Evolutionary conservation across 2,329 filamentous ascomycete species (phyloP).

Genomic region (Alternaria postmessia): DNA sequence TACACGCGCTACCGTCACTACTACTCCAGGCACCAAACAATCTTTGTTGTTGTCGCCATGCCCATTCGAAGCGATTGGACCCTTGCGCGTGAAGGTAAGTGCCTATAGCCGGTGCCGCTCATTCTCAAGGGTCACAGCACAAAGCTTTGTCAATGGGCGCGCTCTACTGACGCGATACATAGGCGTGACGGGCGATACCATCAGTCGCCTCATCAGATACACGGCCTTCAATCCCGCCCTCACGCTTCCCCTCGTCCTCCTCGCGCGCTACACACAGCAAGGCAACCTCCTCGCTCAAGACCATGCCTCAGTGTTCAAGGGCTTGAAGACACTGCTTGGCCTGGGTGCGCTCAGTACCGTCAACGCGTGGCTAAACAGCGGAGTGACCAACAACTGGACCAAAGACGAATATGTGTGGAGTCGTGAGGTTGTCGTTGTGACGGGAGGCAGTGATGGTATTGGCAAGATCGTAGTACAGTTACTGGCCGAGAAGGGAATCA

Average conservation of each 20-base stretch:
- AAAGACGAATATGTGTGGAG: constrained; percentile 69
- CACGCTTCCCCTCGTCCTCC: constrained; percentile 69
- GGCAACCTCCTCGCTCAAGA: constrained; percentile 63
- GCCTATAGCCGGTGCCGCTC: not conserved
- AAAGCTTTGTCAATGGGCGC: not conserved
- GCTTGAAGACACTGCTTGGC: constrained; percentile 63
- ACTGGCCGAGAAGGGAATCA: constrained; percentile 70
- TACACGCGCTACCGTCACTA: not conserved
- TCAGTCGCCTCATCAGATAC: constrained; percentile 64
- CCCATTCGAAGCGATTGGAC: constrained; percentile 50
- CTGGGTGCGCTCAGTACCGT: constrained; percentile 61
- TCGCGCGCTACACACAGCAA: constrained; percentile 69
- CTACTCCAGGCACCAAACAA: not conserved
- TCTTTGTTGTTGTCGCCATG: constrained; percentile 31
- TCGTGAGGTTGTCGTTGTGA: constrained; percentile 75
- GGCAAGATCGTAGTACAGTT: constrained; percentile 70
- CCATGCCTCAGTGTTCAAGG: constrained; percentile 61
- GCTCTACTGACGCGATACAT: not conserved
- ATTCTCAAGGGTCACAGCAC: not conserved
- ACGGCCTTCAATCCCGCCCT: constrained; percentile 72
- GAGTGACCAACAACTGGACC: constrained; percentile 61
- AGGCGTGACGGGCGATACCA: constrained; percentile 62
- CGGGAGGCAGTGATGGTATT: constrained; percentile 78
- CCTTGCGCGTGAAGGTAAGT: constrained; percentile 51
- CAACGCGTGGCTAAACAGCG: constrained; percentile 62